Conservation (phyloP, 1,284 basidiomycete genomes). For the Boletus semigastroideus region DNA sequence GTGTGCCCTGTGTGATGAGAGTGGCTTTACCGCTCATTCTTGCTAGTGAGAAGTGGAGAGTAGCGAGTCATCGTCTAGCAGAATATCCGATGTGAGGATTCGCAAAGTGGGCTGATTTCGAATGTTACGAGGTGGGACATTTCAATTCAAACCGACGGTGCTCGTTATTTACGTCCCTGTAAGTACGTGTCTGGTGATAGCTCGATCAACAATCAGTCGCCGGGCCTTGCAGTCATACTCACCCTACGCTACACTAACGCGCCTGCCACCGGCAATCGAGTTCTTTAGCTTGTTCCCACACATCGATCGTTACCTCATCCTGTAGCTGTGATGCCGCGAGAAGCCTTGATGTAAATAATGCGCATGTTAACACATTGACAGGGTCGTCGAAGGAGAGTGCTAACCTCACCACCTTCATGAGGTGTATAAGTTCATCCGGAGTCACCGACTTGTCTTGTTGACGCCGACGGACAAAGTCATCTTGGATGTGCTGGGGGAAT, state of each 20-base stretch:
- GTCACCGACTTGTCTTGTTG: conserved; percentile 47
- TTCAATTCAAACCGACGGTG: conserved; percentile 14
- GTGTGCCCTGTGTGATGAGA: conserved; percentile 25
- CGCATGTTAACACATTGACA: conserved; percentile 26
- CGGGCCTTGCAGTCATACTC: conserved; percentile 3
- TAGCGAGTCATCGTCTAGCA: neutral
- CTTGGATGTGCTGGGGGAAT: conserved; percentile 59
- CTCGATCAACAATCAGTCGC: neutral
- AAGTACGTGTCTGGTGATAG: neutral
- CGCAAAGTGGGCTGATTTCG: conserved; percentile 12
- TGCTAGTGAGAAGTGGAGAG: conserved; percentile 1
- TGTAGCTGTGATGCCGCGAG: conserved; percentile 50
- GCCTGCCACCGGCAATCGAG: conserved; percentile 37
- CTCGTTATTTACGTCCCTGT: conserved; percentile 1
- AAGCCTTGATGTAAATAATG: conserved; percentile 38
- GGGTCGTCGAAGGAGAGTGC: conserved; percentile 15
- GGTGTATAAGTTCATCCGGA: conserved; percentile 59
- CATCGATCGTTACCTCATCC: conserved; percentile 41
- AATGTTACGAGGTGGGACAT: conserved; percentile 9
- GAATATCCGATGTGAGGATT: neutral
- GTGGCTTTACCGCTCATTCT: conserved; percentile 17
- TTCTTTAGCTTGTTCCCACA: conserved; percentile 49
- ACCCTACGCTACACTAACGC: conserved; percentile 11
- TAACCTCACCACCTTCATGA: conserved; percentile 66
- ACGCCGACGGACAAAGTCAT: conserved; percentile 68